phyloP scores from a whole-genome alignment of 345 rosid genomes.

The Capsella bursapastoris region DNA sequence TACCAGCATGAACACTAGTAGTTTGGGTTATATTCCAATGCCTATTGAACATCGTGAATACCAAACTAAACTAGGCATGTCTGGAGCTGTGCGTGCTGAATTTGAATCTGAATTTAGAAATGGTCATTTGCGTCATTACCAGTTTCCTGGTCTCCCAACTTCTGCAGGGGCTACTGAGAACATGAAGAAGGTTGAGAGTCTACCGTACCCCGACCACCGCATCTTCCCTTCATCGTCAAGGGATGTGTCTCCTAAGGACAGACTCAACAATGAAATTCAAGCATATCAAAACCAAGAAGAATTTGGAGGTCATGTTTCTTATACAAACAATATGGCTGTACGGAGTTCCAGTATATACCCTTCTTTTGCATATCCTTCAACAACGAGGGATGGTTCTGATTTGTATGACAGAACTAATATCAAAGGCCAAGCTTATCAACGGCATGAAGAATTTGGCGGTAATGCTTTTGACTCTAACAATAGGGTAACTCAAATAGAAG shows the following conservation, averaged over 20 bases:
- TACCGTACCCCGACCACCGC: slow-evolving; percentile 32
- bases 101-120: slow-evolving; percentile 34
- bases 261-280: slow-evolving; percentile 4
- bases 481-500: slow-evolving; percentile 25
- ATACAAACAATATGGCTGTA: slow-evolving; percentile 10
- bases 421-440: slow-evolving; percentile 34
- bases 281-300: slow-evolving; percentile 37
- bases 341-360: slow-evolving; percentile 36
- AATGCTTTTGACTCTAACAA: slow-evolving; percentile 38
- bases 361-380: slow-evolving; percentile 32
- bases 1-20: slow-evolving; percentile 26
- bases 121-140: slow-evolving; percentile 32
- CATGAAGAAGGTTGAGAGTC: slow-evolving; percentile 31
- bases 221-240: slow-evolving; percentile 35
- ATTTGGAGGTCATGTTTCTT: slow-evolving; percentile 15
- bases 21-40: slow-evolving; percentile 31
- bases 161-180: slow-evolving; percentile 29
- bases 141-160: slow-evolving; percentile 32
- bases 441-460: slow-evolving; percentile 26
- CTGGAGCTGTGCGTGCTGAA: slow-evolving; percentile 35
- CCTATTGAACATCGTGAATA: slow-evolving; percentile 35
- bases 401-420: slow-evolving; percentile 27
- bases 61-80: slow-evolving; percentile 28
- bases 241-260: slow-evolving; percentile 20
- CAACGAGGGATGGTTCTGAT: slow-evolving; percentile 30